Evolutionary conservation across 192 early-diverging fungal genomes (phyloP).

Genomic region (Funneliformis geosporum): DNA sequence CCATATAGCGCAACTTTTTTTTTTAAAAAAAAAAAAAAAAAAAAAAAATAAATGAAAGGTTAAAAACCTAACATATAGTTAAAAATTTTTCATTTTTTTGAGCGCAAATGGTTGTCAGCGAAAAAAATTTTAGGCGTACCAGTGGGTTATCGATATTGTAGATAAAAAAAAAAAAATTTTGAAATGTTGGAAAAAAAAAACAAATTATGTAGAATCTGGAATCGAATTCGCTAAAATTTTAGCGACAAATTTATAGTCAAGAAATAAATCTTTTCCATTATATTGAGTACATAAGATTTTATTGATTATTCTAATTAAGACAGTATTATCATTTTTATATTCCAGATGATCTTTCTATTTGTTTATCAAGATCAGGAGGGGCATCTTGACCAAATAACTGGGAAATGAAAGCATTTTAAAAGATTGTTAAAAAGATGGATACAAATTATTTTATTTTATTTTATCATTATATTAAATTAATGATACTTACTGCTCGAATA

Average conservation of each 20-base stretch:
- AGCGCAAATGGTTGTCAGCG: neutral
- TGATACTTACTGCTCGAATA: constrained; percentile 50
- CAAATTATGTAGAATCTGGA: neutral
- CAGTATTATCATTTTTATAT: neutral
- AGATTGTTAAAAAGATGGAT: neutral
- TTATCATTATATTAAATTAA: neutral
- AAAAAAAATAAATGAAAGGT: neutral
- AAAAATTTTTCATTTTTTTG: neutral
- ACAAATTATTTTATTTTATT: neutral
- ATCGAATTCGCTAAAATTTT: neutral
- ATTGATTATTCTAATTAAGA: neutral
- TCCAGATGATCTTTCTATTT: constrained; percentile 40
- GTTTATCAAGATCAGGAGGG: constrained; percentile 24
- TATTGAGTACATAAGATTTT: neutral
- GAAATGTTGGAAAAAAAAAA: neutral
- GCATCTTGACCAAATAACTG: constrained; percentile 43
- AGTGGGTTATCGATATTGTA: too few species aligned
- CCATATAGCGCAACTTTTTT: constrained; percentile 1
- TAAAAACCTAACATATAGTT: neutral
- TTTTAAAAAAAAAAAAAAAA: neutral
- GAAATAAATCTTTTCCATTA: neutral
- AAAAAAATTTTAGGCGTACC: neutral
- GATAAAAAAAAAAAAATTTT: too few species aligned
- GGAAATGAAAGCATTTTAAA: neutral
- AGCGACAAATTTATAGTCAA: neutral